Evolutionary conservation across 2,329 filamentous ascomycete species (phyloP).

Genomic region (Fusarium sp.): DNA sequence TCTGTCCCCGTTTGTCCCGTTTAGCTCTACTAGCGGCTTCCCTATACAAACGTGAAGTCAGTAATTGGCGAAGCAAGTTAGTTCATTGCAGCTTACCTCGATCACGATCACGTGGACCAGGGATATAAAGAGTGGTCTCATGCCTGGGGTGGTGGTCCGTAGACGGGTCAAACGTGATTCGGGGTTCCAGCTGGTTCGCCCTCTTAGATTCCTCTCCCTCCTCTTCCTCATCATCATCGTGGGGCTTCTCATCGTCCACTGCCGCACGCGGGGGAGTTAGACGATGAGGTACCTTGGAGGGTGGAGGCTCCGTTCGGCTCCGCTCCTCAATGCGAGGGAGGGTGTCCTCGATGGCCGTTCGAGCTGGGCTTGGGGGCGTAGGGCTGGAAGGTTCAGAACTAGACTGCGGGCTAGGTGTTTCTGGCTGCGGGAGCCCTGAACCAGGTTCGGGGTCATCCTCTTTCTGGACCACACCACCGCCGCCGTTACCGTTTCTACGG

Average conservation of each 20-base stretch:
- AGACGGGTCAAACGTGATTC: conserved; percentile 47
- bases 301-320: conserved; percentile 25
- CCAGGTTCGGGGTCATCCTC: conserved; percentile 26
- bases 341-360: neutral
- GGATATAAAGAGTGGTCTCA: conserved; percentile 46
- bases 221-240: conserved; percentile 1
- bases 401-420: conserved; percentile 1
- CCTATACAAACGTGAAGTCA: too few relatives aligned
- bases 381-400: neutral
- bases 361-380: neutral
- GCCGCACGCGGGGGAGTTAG: neutral
- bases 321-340: conserved; percentile 26
- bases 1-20: conserved; percentile 39
- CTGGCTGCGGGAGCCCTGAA: neutral
- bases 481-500: neutral
- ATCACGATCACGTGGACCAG: conserved; percentile 49
- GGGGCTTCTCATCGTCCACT: neutral
- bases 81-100: conserved; percentile 36
- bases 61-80: too few relatives aligned
- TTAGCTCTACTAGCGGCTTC: conserved; percentile 44
- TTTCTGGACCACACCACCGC: neutral
- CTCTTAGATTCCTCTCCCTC: neutral
- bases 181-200: conserved; percentile 6
- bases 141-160: conserved; percentile 41
- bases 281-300: neutral